Base-by-base conservation (phyloP, 225 moss, liverwort and hornwort species). In the Physcomitrium patens region DNA sequence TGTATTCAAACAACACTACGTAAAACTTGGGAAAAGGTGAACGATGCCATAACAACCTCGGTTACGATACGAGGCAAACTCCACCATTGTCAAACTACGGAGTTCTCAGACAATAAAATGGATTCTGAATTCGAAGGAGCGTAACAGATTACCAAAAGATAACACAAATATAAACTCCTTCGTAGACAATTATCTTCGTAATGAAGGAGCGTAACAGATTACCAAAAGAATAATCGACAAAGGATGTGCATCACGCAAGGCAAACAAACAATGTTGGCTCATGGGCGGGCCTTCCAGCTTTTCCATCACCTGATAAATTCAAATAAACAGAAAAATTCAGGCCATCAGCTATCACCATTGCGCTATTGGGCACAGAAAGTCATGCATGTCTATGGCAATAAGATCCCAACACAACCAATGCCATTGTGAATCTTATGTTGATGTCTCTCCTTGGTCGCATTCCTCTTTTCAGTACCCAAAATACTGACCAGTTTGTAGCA, bases 401-500 rank as follows among this genome's bases (percentile, higher is more conserved):
- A 19, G 24, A 24, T 24, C 24, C 24, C 24, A 24, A 24, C 24
- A 51, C 28, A 69, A 64, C 61, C 54, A 64, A 62, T 22, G 43
- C 64, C 48, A 75, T 51, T 49, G 45, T 12, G 60, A 23, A 5
- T 72, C 60, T 48, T 63, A 14, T n/a, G 28, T 13, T 8, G 12
- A 23, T 58, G 60, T 31, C 37, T 69, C 18, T 60, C 68, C 20
- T 42, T 28, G 5, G 28, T 65, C 55, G 69, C 67, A 77, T 56
- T 20, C 65, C 43, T 68, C 51, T 3, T 66, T 7, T 51, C 24
- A 42, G 8, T 70, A 55, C 60, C 56, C 15, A 74, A 65, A 23
- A 59, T 7, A 85, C 94, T 87, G 62, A 97, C 97, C 92, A 97
- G 73, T 79, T 93, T 97, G 78, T 97, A 97, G 67, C 94, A 93